Conservation (phyloP, 164 flowering plant genomes). For the Buxus sempervirens region DNA sequence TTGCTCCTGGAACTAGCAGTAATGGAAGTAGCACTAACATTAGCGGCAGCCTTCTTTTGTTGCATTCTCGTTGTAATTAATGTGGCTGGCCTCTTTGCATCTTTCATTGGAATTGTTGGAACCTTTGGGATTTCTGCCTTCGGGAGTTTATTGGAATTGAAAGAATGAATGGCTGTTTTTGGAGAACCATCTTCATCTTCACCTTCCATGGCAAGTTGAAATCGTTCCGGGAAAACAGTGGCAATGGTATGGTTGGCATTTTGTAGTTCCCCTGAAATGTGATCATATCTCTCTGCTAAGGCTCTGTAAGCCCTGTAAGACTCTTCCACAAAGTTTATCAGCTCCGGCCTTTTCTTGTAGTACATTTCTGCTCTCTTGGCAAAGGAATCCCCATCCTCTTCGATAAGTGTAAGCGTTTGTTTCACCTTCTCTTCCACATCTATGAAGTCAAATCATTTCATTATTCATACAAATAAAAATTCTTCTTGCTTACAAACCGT, state of each 20-base stretch:
- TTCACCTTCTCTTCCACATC: conserved; percentile 87
- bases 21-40: no score
- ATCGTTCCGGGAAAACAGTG: conserved; percentile 66
- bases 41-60: conserved; percentile 15
- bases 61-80: conserved; percentile 22
- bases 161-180: not conserved
- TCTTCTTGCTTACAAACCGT: not conserved
- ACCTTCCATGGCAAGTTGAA: conserved; percentile 46
- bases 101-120: conserved; percentile 24
- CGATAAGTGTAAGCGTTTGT: conserved; percentile 56
- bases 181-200: conserved; percentile 37
- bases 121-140: conserved; percentile 31
- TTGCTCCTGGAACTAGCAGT: conserved; percentile 21
- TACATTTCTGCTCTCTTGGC: conserved; percentile 80
- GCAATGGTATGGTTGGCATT: conserved; percentile 84
- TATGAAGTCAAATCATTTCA: conserved; percentile 17
- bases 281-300: conserved; percentile 84
- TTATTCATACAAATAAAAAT: not conserved
- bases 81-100: conserved; percentile 18
- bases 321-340: conserved; percentile 68
- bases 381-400: conserved; percentile 81
- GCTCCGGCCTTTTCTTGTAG: conserved; percentile 77
- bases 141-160: conserved; percentile 7
- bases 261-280: conserved; percentile 71
- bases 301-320: conserved; percentile 67